phyloP scores from a whole-genome alignment of 2,329 filamentous ascomycete species.

The Purpureocillium takamizusanense region DNA sequence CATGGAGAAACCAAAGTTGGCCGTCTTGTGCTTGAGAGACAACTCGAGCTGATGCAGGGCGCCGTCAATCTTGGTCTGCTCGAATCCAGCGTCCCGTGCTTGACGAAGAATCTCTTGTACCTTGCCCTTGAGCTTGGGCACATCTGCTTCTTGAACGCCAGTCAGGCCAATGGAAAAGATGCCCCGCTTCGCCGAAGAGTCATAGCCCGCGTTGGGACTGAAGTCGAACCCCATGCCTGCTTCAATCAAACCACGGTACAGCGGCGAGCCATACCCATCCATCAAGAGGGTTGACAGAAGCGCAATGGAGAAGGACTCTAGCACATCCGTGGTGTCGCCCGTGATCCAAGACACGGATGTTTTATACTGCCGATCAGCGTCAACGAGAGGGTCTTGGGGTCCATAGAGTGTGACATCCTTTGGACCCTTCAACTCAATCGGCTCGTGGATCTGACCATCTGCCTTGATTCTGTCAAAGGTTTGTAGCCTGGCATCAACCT shows the following conservation, averaged over 20 bases:
- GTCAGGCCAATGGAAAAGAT: constrained; percentile 88
- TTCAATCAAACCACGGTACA: constrained; percentile 85
- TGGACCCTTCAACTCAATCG: constrained; percentile 64
- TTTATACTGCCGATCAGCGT: constrained; percentile 81
- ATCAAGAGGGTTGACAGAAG: constrained; percentile 77
- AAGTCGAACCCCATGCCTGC: constrained; percentile 85
- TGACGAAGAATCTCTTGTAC: constrained; percentile 66
- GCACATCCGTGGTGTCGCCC: constrained; percentile 69
- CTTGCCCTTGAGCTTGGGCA: constrained; percentile 65
- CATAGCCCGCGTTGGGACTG: constrained; percentile 89
- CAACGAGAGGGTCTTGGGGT: constrained; percentile 78
- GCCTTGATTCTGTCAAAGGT: constrained; percentile 62
- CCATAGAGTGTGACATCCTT: constrained; percentile 64
- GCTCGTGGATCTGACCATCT: constrained; percentile 66
- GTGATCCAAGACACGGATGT: constrained; percentile 91
- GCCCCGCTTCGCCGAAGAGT: constrained; percentile 64
- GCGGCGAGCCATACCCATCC: constrained; percentile 89
- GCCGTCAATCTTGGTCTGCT: constrained; percentile 83
- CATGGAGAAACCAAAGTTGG: constrained; percentile 85
- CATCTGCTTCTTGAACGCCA: constrained; percentile 75
- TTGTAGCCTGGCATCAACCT: constrained; percentile 66
- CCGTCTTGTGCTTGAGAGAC: constrained; percentile 91
- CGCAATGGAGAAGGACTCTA: constrained; percentile 82
- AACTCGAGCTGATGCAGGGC: constrained; percentile 90
- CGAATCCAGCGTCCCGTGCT: constrained; percentile 69